These are phyloP conservation scores for Erodium moschatum DNA, from an alignment of 441 rosid species.

Conservation along the genomic window DNA sequence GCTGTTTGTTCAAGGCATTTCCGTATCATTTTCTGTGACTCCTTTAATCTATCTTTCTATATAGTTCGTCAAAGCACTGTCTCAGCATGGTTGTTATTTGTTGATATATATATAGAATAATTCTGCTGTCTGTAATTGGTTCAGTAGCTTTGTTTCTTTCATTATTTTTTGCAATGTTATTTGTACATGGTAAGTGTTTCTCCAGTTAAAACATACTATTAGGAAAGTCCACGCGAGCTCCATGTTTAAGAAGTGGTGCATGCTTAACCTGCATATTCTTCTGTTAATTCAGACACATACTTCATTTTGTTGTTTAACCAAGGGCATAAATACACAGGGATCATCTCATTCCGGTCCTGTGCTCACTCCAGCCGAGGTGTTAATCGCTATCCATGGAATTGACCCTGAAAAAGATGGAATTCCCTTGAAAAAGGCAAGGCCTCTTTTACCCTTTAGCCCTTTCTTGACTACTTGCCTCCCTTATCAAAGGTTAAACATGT, in stretches of 20 bases:
- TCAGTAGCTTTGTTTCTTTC: not conserved
- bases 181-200: too few species aligned
- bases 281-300: constrained; percentile 17
- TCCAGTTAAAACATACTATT: too few species aligned
- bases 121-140: not conserved
- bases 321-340: constrained; percentile 41
- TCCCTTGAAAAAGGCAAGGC: constrained; percentile 76
- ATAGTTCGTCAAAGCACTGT: not conserved
- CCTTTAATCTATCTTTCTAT: not conserved
- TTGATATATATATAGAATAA: not conserved
- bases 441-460: constrained; percentile 1
- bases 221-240: too few species aligned
- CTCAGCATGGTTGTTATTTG: not conserved
- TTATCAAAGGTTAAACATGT: constrained; percentile 7
- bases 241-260: not conserved
- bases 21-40: not conserved
- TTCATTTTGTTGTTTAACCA: constrained; percentile 16
- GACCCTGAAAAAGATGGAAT: constrained; percentile 86
- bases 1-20: not conserved
- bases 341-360: constrained; percentile 59
- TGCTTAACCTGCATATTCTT: constrained; percentile 1
- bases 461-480: constrained; percentile 12
- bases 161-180: too few species aligned
- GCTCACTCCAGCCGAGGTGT: constrained; percentile 76
- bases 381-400: constrained; percentile 87